Evolutionary conservation across 208 protist species (phyloP), one percentile per base, ranked within the genome.

Genomic region (Acanthamoeba sp.): DNA sequence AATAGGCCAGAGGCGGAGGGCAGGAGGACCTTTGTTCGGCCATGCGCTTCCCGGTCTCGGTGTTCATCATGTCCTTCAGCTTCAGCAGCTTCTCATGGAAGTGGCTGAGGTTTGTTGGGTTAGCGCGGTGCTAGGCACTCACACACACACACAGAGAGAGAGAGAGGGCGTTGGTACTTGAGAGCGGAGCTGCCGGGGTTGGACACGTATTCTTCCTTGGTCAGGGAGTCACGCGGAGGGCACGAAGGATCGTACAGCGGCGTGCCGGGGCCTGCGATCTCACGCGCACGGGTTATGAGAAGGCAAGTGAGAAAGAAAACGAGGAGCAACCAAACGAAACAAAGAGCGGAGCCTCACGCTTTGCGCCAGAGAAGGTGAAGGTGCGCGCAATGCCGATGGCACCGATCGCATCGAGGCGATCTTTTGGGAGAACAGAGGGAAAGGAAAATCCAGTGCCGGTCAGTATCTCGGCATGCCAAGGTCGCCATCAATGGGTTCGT

Each of bases 71-170:
- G 50, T 85, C 32, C n/a, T 97, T 96, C 14, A 97, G 78, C 32
- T 93, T 95, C 7, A 97, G 93, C 45, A 97, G 89, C 78, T 97
- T 97, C 27, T 97, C 97, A 91, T 97, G 96, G 27, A 97, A 97
- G 66, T 97, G 97, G n/a, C 96, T 96, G n/a, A 78, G 38, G 69
- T 45, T 6, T 9, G 32, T 22, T 5, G 1, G 10, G 95, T 89
- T 34, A 93, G 76, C 34, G 38, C 10, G n/a, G 93, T 71, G 1
- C 27, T 12, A 50, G 45, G 45, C 12, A 50, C 45, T n/a, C 36
- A 84, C 20, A 89, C 2, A 45, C n/a, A 80, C 2, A 80, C 2
- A 27, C 12, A 62, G 55, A 62, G 22, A 62, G 55, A 62, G 55
- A 16, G 2, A 16, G 3, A 24, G 55, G 55, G 24, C 29, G 62